Conservation (phyloP, 2,329 filamentous ascomycete species). For the Aspergillus ochraceoroseus region DNA sequence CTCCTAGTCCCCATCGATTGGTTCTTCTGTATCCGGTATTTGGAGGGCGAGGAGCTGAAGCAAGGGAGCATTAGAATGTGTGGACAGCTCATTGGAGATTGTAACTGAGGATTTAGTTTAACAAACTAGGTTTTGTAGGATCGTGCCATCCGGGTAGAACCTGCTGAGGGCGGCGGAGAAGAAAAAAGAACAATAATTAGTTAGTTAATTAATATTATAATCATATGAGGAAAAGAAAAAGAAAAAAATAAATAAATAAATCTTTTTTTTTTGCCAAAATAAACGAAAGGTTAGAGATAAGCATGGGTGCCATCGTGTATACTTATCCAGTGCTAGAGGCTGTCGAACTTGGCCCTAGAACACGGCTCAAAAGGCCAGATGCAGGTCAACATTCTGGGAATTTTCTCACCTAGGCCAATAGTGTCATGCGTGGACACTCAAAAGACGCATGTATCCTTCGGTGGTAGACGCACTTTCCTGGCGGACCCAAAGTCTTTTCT, state of each 20-base stretch:
- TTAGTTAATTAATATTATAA: too few relatives aligned
- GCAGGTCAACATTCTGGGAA: slow-evolving; percentile 20
- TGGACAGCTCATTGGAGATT: slow-evolving; percentile 21
- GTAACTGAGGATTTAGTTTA: slow-evolving; percentile 8
- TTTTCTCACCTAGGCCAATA: slow-evolving; percentile 13
- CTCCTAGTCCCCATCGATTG: slow-evolving; percentile 14
- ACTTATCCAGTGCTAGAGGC: slow-evolving; percentile 9
- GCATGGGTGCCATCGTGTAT: slow-evolving; percentile 10
- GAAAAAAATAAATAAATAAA: neutral
- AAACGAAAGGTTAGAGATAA: slow-evolving; percentile 6
- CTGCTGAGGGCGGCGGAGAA: neutral
- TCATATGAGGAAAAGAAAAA: too few relatives aligned
- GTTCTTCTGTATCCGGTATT: slow-evolving; percentile 16
- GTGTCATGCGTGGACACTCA: slow-evolving; percentile 20
- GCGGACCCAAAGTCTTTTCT: slow-evolving; percentile 7
- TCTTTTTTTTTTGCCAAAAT: slow-evolving; percentile 1
- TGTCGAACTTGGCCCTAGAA: slow-evolving; percentile 8
- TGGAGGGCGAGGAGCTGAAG: slow-evolving; percentile 17
- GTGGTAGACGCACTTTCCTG: slow-evolving; percentile 7
- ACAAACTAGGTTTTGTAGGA: slow-evolving; percentile 10
- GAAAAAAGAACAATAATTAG: slow-evolving; percentile 2
- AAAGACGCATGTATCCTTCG: slow-evolving; percentile 17
- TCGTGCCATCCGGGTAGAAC: slow-evolving; percentile 8
- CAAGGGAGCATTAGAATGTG: slow-evolving; percentile 12
- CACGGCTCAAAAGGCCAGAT: slow-evolving; percentile 14